Percentiles rank a stretch among this genome's conserved stretches.
These are phyloP conservation scores for Sordariomycetes sp. DNA, from an alignment of 2,329 filamentous ascomycete species.

Conservation along the genomic window DNA sequence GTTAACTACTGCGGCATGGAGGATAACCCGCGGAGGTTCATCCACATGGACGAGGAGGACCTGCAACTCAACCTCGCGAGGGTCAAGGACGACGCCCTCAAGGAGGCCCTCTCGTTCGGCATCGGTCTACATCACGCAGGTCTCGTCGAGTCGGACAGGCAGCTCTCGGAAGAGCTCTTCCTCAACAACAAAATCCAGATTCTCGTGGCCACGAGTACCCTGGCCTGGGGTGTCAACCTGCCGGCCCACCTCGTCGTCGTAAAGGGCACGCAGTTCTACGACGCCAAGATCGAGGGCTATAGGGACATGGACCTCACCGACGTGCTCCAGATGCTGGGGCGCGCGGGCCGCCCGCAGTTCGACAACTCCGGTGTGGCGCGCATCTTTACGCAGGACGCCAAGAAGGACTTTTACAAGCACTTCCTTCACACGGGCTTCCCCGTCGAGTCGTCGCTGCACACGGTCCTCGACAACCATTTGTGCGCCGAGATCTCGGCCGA, in stretches of 20 bases:
- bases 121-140: slow-evolving; percentile 96
- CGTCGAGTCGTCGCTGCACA: slow-evolving; percentile 91
- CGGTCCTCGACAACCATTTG: slow-evolving; percentile 92
- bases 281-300: slow-evolving; percentile 94
- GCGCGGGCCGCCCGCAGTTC: slow-evolving; percentile 91
- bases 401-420: slow-evolving; percentile 99
- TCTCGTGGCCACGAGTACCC: slow-evolving; percentile 84
- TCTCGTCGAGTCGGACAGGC: slow-evolving; percentile 86
- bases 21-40: slow-evolving; percentile 86
- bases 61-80: slow-evolving; percentile 74
- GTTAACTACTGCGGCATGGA: slow-evolving; percentile 99
- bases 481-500: slow-evolving; percentile 88
- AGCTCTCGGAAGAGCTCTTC: slow-evolving; percentile 87
- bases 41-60: slow-evolving; percentile 91
- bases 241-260: slow-evolving; percentile 95
- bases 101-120: slow-evolving; percentile 91
- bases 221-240: slow-evolving; percentile 96
- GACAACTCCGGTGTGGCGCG: slow-evolving; percentile 90
- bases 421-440: slow-evolving; percentile 97
- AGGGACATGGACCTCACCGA: slow-evolving; percentile 98
- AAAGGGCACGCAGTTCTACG: slow-evolving; percentile 96
- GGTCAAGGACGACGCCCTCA: slow-evolving; percentile 85
- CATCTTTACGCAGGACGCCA: slow-evolving; percentile 93
- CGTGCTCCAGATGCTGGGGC: slow-evolving; percentile 93
- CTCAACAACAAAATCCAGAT: slow-evolving; percentile 98